Evolutionary conservation across 495 filamentous ascomycete genomes (phyloP).

Genomic region (Tuber calosporum): DNA sequence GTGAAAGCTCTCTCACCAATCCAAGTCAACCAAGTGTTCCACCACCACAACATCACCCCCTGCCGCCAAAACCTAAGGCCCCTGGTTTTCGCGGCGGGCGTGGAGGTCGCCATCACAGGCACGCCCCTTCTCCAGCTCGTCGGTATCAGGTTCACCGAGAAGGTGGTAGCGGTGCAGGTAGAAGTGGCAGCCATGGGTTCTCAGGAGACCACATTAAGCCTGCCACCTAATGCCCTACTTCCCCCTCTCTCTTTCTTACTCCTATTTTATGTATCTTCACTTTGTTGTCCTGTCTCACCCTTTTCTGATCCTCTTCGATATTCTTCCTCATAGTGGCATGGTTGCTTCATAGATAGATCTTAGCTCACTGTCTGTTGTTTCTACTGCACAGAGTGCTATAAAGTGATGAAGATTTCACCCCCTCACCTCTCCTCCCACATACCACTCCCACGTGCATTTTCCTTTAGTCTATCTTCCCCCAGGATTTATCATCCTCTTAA

Average conservation of each 20-base stretch:
- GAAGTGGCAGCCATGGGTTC: not conserved
- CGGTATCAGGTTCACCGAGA: conserved; percentile 1
- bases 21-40: not conserved
- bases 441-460: not conserved
- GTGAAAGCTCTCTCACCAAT: not conserved
- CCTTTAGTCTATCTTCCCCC: not conserved
- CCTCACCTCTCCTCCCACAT: not conserved
- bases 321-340: not conserved
- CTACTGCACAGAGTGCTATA: not conserved
- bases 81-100: not conserved
- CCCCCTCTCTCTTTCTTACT: not conserved
- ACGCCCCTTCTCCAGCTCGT: not conserved
- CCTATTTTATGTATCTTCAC: not conserved
- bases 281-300: not conserved
- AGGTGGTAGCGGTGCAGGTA: not conserved
- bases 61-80: not conserved
- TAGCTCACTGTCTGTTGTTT: not conserved
- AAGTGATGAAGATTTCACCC: not conserved
- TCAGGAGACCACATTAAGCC: not conserved
- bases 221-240: not conserved
- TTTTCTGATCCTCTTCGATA: not conserved
- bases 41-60: not conserved
- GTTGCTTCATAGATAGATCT: conserved; percentile 4
- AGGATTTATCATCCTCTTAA: not conserved
- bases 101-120: not conserved